phyloP scores from a whole-genome alignment of 108 stramenopile species.

The Schizochytrium sp. region DNA sequence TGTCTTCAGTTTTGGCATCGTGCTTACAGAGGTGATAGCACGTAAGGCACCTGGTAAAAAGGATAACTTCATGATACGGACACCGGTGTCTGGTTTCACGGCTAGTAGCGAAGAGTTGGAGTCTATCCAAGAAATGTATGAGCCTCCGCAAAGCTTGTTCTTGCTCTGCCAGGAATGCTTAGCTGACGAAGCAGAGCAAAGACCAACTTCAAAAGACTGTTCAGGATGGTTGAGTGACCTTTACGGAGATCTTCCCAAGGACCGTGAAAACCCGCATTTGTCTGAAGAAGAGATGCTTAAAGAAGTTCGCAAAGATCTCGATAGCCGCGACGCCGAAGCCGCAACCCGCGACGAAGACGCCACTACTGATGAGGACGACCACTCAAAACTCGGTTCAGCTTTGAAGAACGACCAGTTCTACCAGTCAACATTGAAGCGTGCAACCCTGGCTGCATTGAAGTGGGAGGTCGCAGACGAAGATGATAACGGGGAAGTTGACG shows the following conservation, averaged over 20 bases:
- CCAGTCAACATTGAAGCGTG: background rate
- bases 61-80: slow-evolving; percentile 48
- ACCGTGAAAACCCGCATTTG: background rate
- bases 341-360: background rate
- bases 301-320: slow-evolving; percentile 10
- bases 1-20: slow-evolving; percentile 61
- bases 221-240: slow-evolving; percentile 56
- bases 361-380: background rate
- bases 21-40: slow-evolving; percentile 55
- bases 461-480: background rate
- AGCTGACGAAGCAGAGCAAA: slow-evolving; percentile 60
- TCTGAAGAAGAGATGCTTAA: slow-evolving; percentile 35
- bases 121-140: background rate
- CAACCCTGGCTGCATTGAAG: background rate
- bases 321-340: slow-evolving; percentile 9
- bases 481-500: slow-evolving; percentile 43
- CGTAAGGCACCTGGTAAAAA: slow-evolving; percentile 52
- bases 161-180: slow-evolving; percentile 61
- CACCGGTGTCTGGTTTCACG: slow-evolving; percentile 24
- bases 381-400: background rate
- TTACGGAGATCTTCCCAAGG: background rate
- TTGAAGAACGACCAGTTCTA: background rate
- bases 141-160: background rate
- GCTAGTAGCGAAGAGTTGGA: background rate
- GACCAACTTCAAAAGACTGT: slow-evolving; percentile 7